Conservation (phyloP, 139 green algal species). For the Chlorella sp. region DNA sequence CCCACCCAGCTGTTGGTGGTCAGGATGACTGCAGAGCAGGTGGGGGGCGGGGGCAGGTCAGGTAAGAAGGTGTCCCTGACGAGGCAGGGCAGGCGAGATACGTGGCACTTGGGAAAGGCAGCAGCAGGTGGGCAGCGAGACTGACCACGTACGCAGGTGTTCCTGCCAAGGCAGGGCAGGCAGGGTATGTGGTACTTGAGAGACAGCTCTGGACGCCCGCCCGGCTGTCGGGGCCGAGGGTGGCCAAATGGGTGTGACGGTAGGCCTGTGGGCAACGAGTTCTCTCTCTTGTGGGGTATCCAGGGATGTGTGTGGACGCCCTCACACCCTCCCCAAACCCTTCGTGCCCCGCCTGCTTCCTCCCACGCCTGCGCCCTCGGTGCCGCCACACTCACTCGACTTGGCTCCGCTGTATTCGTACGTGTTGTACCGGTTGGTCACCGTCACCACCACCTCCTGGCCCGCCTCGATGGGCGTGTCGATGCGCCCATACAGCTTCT, state of each 20-base stretch:
- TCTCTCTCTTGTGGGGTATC: too few species aligned
- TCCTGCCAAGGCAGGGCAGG: not conserved
- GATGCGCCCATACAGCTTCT: constrained; percentile 76
- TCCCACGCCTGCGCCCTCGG: constrained; percentile 1
- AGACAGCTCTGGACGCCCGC: too few species aligned
- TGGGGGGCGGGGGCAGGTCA: not conserved
- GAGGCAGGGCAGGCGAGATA: not conserved
- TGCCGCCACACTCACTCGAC: not conserved
- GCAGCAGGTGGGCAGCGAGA: not conserved
- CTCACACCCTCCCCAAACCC: not conserved
- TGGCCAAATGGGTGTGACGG: too few species aligned
- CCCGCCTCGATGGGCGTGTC: not conserved
- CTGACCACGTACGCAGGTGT: not conserved
- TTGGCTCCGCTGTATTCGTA: constrained; percentile 76
- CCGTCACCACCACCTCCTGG: constrained; percentile 22
- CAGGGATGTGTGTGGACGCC: too few species aligned
- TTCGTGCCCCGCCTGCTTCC: constrained; percentile 35
- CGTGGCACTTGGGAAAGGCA: too few species aligned
- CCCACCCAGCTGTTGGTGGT: constrained; percentile 81
- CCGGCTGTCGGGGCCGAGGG: too few species aligned
- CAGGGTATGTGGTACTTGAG: not conserved
- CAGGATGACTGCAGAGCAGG: constrained; percentile 49
- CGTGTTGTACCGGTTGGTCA: constrained; percentile 85
- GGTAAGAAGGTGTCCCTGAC: not conserved
- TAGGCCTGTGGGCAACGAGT: too few species aligned